Conservation (phyloP, 2,329 filamentous ascomycete species). For the Fusarium nygamai region DNA sequence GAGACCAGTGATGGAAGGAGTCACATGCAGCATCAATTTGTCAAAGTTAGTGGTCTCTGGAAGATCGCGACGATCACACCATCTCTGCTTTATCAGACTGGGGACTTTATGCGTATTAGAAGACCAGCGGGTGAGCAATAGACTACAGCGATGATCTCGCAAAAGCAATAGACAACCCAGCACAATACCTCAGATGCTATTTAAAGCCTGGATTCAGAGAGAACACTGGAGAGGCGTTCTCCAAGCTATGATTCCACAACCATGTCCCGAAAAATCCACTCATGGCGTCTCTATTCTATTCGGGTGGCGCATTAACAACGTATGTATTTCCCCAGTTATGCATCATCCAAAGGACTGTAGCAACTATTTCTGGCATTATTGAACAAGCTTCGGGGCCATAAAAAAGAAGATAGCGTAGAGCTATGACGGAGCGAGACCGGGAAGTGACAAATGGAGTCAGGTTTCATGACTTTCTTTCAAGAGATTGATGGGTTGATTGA, state of each 20-base stretch:
- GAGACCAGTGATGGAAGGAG: not conserved
- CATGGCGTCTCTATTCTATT: not conserved
- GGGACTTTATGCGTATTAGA: not conserved
- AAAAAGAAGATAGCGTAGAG: accelerated
- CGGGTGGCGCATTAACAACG: too few species aligned
- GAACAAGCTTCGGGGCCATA: accelerated
- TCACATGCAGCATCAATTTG: not conserved
- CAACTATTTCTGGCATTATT: accelerated
- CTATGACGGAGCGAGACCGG: accelerated
- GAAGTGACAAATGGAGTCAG: too few species aligned
- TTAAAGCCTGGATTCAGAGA: too few species aligned
- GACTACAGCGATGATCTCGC: accelerated
- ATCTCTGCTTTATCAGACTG: not conserved
- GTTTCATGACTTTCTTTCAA: not conserved
- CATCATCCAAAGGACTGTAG: too few species aligned
- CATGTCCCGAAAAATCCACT: too few species aligned
- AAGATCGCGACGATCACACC: not conserved
- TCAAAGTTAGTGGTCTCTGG: not conserved
- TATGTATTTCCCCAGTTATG: too few species aligned
- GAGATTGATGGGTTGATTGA: not conserved
- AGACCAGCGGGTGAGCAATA: not conserved
- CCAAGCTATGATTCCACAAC: too few species aligned
- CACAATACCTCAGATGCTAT: accelerated
- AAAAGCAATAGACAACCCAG: not conserved
- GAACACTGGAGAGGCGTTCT: too few species aligned